phyloP scores from a whole-genome alignment of 169 alveolate species.

The Eimeria sp. region DNA sequence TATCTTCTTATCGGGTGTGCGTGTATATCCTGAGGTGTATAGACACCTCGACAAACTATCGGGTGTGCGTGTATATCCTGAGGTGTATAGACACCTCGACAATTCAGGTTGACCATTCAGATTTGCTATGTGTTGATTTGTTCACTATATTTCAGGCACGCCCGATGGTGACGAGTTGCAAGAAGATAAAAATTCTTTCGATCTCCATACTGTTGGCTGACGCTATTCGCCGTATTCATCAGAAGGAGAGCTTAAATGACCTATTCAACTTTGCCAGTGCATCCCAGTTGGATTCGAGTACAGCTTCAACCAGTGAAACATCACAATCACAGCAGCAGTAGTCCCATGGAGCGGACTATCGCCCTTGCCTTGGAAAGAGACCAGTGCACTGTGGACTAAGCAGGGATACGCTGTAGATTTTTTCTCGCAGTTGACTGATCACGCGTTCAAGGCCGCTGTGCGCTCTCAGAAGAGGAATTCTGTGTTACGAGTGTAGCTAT shows the following conservation, averaged over 20 bases:
- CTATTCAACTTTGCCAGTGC: constrained; percentile 83
- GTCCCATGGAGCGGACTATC: background rate
- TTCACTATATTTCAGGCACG: constrained; percentile 83
- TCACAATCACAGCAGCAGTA: background rate
- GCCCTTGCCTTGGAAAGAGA: background rate
- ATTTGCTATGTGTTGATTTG: too few species aligned
- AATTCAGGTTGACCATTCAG: too few species aligned
- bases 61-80: too few species aligned
- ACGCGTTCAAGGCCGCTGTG: background rate
- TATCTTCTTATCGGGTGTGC: background rate
- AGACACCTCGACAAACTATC: background rate
- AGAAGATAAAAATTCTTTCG: constrained; percentile 86
- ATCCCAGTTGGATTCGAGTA: background rate
- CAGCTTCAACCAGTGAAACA: background rate
- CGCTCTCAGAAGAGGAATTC: background rate
- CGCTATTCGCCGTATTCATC: constrained; percentile 93
- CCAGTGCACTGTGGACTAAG: background rate
- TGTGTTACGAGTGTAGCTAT: background rate
- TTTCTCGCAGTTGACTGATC: background rate
- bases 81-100: too few species aligned
- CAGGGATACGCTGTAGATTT: background rate
- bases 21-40: background rate
- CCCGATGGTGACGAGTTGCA: constrained; percentile 85
- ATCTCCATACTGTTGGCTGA: constrained; percentile 93
- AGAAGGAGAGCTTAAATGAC: constrained; percentile 90